Evolutionary conservation across 345 rosid genomes (phyloP).

Genomic region (Lepidium sativum): DNA sequence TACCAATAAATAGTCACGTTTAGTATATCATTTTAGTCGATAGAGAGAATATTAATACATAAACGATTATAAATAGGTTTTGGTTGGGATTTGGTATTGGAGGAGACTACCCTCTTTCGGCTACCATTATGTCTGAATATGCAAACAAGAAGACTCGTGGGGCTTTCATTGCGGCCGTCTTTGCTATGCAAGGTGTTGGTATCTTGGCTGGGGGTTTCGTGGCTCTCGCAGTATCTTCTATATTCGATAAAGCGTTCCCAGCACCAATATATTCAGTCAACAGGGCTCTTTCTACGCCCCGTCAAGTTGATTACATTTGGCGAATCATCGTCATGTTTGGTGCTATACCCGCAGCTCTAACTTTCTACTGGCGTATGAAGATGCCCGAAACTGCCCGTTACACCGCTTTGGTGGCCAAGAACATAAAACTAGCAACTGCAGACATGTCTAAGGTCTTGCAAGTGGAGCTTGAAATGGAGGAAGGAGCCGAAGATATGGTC

Average conservation of each 20-base stretch:
- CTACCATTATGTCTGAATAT: constrained; percentile 36
- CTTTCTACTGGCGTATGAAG: constrained; percentile 69
- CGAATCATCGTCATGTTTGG: constrained; percentile 59
- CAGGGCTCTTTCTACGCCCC: constrained; percentile 40
- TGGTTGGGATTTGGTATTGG: constrained; percentile 35
- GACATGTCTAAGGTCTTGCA: constrained; percentile 45
- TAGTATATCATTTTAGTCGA: too few species aligned
- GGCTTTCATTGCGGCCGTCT: constrained; percentile 65
- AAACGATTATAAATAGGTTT: background rate
- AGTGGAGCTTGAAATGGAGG: constrained; percentile 32
- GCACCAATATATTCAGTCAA: constrained; percentile 30
- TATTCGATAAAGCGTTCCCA: constrained; percentile 35
- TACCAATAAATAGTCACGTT: too few species aligned
- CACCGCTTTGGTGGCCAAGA: constrained; percentile 42
- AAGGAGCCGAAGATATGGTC: background rate
- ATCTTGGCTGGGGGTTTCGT: constrained; percentile 59
- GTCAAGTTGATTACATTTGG: constrained; percentile 59
- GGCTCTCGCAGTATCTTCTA: constrained; percentile 30
- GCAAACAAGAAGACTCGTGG: constrained; percentile 53
- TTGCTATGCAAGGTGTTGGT: constrained; percentile 88
- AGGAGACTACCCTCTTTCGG: constrained; percentile 31
- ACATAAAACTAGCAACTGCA: constrained; percentile 37
- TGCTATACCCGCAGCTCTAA: constrained; percentile 51
- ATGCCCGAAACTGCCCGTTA: constrained; percentile 83
- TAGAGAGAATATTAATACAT: too few species aligned